Percentiles rank a stretch among this genome's conserved stretches.
Conservation (phyloP, 352 stramenopile species). For the Globisporangium parvum region DNA sequence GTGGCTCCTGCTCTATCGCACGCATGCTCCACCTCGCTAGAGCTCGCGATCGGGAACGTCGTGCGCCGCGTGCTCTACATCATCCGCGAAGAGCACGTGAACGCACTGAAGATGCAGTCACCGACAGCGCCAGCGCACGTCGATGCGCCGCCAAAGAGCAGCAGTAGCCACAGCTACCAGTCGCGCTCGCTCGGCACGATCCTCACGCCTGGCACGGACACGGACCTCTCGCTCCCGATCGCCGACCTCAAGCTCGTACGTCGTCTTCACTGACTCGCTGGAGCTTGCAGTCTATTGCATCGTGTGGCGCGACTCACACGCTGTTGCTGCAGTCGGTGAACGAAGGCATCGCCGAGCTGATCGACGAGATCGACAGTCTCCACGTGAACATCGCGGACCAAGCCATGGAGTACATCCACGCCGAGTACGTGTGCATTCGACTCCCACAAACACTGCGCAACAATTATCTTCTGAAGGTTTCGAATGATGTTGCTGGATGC, state of each 20-base stretch:
- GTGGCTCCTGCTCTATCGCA: not conserved
- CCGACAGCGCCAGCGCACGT: constrained; percentile 12
- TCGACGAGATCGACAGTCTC: constrained; percentile 93
- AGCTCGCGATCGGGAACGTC: constrained; percentile 87
- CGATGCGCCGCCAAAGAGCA: constrained; percentile 9
- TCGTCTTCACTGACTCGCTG: constrained; percentile 6
- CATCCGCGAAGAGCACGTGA: constrained; percentile 84
- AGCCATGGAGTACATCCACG: constrained; percentile 95
- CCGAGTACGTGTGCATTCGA: constrained; percentile 66
- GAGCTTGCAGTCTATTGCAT: not conserved
- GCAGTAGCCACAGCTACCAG: constrained; percentile 50
- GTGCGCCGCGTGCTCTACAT: constrained; percentile 87
- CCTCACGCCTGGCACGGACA: constrained; percentile 71
- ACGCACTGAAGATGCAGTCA: constrained; percentile 52
- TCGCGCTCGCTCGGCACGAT: constrained; percentile 75
- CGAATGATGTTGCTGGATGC: not conserved
- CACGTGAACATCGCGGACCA: constrained; percentile 96
- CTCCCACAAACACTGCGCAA: not conserved
- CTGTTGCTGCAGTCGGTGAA: constrained; percentile 78
- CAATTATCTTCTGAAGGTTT: not conserved
- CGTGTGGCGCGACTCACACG: not conserved
- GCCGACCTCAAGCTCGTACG: constrained; percentile 71
- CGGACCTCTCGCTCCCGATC: constrained; percentile 78
- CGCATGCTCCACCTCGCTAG: constrained; percentile 17
- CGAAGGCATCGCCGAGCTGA: constrained; percentile 93